Conservation (phyloP, 2,329 filamentous ascomycete species). For the Penicillium freii region DNA sequence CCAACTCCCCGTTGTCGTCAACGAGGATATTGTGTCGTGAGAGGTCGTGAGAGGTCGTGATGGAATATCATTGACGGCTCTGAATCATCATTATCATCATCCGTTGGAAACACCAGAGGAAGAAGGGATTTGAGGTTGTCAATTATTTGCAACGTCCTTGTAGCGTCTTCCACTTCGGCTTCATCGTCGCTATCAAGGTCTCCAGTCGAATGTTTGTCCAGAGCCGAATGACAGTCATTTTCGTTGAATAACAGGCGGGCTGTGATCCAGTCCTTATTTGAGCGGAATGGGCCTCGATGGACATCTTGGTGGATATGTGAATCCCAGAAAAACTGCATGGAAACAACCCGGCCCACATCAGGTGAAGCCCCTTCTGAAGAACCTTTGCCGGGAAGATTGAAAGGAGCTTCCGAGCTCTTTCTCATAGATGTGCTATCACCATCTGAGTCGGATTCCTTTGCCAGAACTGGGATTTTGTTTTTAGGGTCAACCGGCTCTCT, state of each 20-base stretch:
- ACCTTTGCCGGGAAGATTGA: rapidly evolving
- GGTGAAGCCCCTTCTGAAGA: background rate
- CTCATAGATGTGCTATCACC: background rate
- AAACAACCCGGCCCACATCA: constrained; percentile 16
- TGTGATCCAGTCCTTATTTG: constrained; percentile 15
- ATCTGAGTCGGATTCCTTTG: too few species aligned
- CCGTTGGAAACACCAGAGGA: constrained; percentile 6
- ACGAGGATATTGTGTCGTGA: constrained; percentile 18
- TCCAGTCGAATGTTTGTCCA: constrained; percentile 2
- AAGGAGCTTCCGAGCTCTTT: background rate
- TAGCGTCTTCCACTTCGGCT: constrained; percentile 14
- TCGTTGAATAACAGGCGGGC: constrained; percentile 9
- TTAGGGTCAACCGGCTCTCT: background rate
- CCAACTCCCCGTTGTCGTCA: constrained; percentile 13
- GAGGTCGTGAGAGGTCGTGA: constrained; percentile 15
- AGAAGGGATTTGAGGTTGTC: constrained; percentile 7
- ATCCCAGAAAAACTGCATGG: constrained; percentile 17
- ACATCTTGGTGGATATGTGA: constrained; percentile 10
- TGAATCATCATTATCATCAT: background rate
- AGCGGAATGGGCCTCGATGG: constrained; percentile 15
- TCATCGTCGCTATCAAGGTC: constrained; percentile 14
- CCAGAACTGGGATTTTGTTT: too few species aligned
- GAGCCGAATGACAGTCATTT: constrained; percentile 10
- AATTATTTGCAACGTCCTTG: constrained; percentile 9
- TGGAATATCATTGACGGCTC: constrained; percentile 17